Conservation (phyloP, 2,329 filamentous ascomycete species). For the Beauveria asiatica region DNA sequence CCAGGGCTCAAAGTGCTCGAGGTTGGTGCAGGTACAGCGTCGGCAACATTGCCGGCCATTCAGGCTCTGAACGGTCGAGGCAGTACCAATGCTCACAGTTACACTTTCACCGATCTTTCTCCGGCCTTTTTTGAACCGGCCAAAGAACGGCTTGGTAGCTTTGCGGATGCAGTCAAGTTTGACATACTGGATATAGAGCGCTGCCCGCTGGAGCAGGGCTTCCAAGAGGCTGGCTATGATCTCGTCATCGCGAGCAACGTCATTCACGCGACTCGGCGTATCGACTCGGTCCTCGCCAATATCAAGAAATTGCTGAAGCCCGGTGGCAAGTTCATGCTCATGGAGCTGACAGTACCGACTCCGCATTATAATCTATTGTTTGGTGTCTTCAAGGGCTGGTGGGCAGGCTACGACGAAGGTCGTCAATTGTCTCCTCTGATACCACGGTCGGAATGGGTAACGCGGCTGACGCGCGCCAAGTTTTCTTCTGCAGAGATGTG, state of each 20-base stretch:
- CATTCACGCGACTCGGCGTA: conserved; percentile 28
- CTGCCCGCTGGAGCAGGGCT: conserved; percentile 23
- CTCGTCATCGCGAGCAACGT: conserved; percentile 30
- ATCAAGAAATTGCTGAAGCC: conserved; percentile 30
- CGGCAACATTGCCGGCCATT: conserved; percentile 28
- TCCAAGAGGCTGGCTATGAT: conserved; percentile 24
- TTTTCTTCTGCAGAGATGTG: neutral
- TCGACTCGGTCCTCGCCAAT: neutral
- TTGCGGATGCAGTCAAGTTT: conserved; percentile 15
- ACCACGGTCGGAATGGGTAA: conserved; percentile 9
- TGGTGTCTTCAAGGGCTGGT: conserved; percentile 29
- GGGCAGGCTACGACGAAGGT: conserved; percentile 23
- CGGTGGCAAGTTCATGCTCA: conserved; percentile 35
- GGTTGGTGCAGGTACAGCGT: conserved; percentile 36
- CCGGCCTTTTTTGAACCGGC: conserved; percentile 31
- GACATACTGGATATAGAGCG: conserved; percentile 21
- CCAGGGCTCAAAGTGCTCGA: conserved; percentile 34
- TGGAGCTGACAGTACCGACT: conserved; percentile 26
- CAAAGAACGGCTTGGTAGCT: conserved; percentile 19
- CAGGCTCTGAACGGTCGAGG: conserved; percentile 19
- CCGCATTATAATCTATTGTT: conserved; percentile 20
- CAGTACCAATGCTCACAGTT: conserved; percentile 16
- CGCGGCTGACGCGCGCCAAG: neutral
- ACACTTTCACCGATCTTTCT: conserved; percentile 39
- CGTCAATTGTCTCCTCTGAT: conserved; percentile 12